Evolutionary conservation across 2,329 filamentous ascomycete species (phyloP).

Genomic region (Emericellopsis atlantica): DNA sequence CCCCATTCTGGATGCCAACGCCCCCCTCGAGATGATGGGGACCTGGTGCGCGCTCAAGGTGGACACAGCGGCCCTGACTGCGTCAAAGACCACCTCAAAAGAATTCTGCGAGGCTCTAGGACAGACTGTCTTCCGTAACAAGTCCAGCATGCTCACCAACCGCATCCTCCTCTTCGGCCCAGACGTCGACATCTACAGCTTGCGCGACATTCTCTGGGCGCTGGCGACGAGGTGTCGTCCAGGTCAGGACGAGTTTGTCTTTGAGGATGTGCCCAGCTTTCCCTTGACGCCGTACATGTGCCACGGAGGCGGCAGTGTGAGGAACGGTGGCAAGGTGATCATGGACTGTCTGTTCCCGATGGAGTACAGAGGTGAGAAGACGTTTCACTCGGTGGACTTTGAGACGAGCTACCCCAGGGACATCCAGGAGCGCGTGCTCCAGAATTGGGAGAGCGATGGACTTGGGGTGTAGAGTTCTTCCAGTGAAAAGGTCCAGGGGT

Average conservation of each 20-base stretch:
- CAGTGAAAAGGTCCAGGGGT: too few species aligned
- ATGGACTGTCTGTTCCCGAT: conserved; percentile 26
- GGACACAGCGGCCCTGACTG: conserved; percentile 41
- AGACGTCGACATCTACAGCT: conserved; percentile 33
- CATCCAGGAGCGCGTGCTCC: conserved; percentile 21
- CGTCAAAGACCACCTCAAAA: conserved; percentile 33
- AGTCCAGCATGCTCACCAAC: conserved; percentile 27
- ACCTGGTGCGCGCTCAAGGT: conserved; percentile 40
- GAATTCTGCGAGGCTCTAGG: conserved; percentile 26
- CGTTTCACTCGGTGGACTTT: conserved; percentile 18
- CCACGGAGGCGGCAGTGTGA: conserved; percentile 20
- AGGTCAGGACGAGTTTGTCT: conserved; percentile 26
- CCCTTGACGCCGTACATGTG: conserved; percentile 32
- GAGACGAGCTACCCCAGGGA: conserved; percentile 22
- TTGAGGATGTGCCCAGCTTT: conserved; percentile 28
- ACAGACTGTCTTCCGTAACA: conserved; percentile 26
- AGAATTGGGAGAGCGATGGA: conserved; percentile 6
- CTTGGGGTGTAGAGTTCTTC: neutral
- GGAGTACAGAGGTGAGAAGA: conserved; percentile 24
- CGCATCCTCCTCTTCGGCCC: conserved; percentile 31
- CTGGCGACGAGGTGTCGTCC: conserved; percentile 33
- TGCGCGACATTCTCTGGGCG: conserved; percentile 34
- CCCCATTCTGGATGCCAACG: conserved; percentile 28
- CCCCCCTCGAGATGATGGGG: conserved; percentile 31
- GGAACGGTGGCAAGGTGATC: conserved; percentile 29